phyloP scores from a whole-genome alignment of 805 yeast genomes.

The Sugiyamaella chiloensis region DNA sequence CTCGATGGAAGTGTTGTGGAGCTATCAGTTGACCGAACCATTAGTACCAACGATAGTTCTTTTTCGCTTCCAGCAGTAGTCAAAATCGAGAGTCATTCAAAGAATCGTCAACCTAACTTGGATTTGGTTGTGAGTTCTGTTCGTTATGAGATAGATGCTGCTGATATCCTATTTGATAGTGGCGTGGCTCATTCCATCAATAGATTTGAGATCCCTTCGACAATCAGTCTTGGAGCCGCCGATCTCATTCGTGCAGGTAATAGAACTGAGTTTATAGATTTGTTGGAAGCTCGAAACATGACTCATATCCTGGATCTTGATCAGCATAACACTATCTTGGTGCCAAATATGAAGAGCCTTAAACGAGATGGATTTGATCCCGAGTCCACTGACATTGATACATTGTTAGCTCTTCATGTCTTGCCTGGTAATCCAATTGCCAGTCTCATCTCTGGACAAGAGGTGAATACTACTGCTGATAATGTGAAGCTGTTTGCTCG shows the following conservation, averaged over 20 bases:
- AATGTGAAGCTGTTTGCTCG: constrained; percentile 20
- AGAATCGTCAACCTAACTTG: constrained; percentile 13
- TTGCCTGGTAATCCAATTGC: constrained; percentile 52
- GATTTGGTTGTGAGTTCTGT: constrained; percentile 3
- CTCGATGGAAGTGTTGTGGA: constrained; percentile 22
- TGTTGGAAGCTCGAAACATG: constrained; percentile 45
- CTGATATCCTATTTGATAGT: constrained; percentile 72
- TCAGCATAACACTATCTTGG: constrained; percentile 52
- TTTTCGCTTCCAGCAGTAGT: constrained; percentile 19
- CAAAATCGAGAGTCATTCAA: constrained; percentile 22
- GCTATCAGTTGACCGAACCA: constrained; percentile 7
- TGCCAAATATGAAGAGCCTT: constrained; percentile 65
- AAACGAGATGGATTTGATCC: constrained; percentile 42
- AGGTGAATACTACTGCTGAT: constrained; percentile 26
- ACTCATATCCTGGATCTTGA: constrained; percentile 41
- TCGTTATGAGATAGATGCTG: constrained; percentile 31
- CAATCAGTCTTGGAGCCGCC: constrained; percentile 48
- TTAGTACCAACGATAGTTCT: background rate
- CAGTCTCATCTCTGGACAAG: constrained; percentile 22
- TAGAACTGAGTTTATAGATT: constrained; percentile 44
- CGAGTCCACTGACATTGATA: constrained; percentile 43
- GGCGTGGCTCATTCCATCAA: constrained; percentile 80
- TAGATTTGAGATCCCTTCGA: constrained; percentile 54
- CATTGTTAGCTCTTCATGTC: constrained; percentile 65
- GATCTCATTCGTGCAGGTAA: constrained; percentile 59